Conservation (phyloP, 83 land plant genomes). For the Thuja plicata region DNA sequence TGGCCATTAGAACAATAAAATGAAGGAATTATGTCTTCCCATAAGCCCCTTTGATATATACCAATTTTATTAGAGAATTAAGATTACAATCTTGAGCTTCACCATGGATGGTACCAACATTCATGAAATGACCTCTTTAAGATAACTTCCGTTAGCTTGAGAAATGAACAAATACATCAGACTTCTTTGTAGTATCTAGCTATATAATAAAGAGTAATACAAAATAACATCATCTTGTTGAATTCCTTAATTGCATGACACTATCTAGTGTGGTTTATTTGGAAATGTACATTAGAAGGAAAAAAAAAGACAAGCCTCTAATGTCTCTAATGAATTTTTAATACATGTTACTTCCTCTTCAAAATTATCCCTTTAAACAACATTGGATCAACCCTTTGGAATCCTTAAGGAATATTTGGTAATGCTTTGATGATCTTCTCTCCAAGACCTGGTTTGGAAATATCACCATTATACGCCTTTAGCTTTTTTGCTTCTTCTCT, state of each 20-base stretch:
- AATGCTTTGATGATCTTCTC: conserved; percentile 53
- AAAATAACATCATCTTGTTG: neutral
- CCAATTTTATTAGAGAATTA: too few relatives aligned
- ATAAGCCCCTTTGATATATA: too few relatives aligned
- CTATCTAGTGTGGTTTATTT: neutral
- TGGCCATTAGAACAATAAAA: too few relatives aligned
- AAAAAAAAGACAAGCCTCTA: conserved; percentile 33
- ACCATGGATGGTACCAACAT: too few relatives aligned
- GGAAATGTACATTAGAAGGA: neutral
- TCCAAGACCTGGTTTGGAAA: conserved; percentile 43
- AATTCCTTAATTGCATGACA: neutral
- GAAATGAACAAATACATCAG: too few relatives aligned
- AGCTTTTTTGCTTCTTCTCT: too few relatives aligned
- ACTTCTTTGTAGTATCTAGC: too few relatives aligned
- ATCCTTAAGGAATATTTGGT: conserved; percentile 48
- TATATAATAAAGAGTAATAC: conserved; percentile 10
- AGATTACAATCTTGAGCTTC: too few relatives aligned
- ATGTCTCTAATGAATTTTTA: conserved; percentile 41
- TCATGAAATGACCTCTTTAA: too few relatives aligned
- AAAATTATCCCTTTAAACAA: conserved; percentile 54
- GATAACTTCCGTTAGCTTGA: too few relatives aligned
- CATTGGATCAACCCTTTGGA: conserved; percentile 57
- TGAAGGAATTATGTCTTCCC: too few relatives aligned
- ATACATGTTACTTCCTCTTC: conserved; percentile 63
- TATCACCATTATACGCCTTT: conserved; percentile 31